Conservation (phyloP, 2,329 filamentous ascomycete species). For the Cladosporium cucumerinum region DNA sequence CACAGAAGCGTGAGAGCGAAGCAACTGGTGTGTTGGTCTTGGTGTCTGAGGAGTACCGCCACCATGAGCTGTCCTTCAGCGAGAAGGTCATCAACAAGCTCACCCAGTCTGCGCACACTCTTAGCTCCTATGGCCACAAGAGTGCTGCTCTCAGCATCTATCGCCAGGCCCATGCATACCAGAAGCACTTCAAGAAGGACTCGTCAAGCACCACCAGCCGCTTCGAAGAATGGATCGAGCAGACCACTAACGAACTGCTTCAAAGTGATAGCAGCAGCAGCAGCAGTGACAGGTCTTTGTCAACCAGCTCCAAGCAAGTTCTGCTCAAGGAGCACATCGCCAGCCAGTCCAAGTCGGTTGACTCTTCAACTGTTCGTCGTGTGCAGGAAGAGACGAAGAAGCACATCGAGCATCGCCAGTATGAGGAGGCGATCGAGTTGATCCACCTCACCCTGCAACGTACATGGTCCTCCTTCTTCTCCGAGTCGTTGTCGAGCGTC, state of each 20-base stretch:
- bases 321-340: slow-evolving; percentile 43
- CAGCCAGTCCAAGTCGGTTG: slow-evolving; percentile 37
- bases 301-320: slow-evolving; percentile 44
- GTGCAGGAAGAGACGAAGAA: slow-evolving; percentile 40
- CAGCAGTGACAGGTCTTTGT: slow-evolving; percentile 35
- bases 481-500: slow-evolving; percentile 40
- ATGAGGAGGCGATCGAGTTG: slow-evolving; percentile 46
- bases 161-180: slow-evolving; percentile 37
- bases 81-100: slow-evolving; percentile 30
- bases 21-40: slow-evolving; percentile 45
- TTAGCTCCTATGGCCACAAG: slow-evolving; percentile 47
- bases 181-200: slow-evolving; percentile 36
- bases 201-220: slow-evolving; percentile 37
- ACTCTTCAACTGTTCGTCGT: slow-evolving; percentile 42
- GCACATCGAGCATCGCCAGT: slow-evolving; percentile 48
- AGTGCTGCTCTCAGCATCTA: slow-evolving; percentile 47
- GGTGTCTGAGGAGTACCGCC: slow-evolving; percentile 50
- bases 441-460: slow-evolving; percentile 45
- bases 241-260: slow-evolving; percentile 43
- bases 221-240: slow-evolving; percentile 43
- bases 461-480: slow-evolving; percentile 48
- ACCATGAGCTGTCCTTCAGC: slow-evolving; percentile 35
- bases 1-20: slow-evolving; percentile 45
- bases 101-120: slow-evolving; percentile 43
- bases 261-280: slow-evolving; percentile 41